Evolutionary conservation across 108 stramenopile species (phyloP), one percentile per base, ranked within the genome.

Genomic region (Nitzschia palea): DNA sequence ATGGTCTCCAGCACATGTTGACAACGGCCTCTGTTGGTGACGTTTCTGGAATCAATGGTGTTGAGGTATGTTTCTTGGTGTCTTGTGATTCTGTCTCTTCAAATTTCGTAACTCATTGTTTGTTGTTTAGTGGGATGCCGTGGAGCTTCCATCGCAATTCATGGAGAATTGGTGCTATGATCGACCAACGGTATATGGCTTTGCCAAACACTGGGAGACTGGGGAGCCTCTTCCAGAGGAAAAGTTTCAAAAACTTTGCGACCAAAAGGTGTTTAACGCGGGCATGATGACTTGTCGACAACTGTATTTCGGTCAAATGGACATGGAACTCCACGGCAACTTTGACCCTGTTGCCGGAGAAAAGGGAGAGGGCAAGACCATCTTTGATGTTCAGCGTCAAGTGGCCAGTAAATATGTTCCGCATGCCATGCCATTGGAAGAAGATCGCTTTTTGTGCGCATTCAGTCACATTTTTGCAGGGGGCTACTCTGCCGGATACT

Each of bases 81-180:
- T 40, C 37, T 8, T 8, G 37, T 40, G 10, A 40, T n/a, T n/a
- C n/a, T n/a, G n/a, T n/a, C n/a, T n/a, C 37, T 14, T 10, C 8
- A 40, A 14, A 8, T 14, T 40, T 40, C 8, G 14, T 40, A 14
- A 10, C 37, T 40, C 14, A 40, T 14, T 14, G 10, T 40, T 40
- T 8, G 8, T 10, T 23, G 5, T 23, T 23, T 14, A 85, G 68
- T 98, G 97, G 97, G 98, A 99, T 82, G 98, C 98, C 26, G 97
- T 99, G 1, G 98, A 99, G 64, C 84, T 99, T 45, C 97, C 98
- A 0, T 93, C 87, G 3, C 98, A 99, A 75, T 99, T 98, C 82
- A 99, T 99, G 99, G 99, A 99, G 62, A 98, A 98, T 70, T 99
- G 97, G 96, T 96, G 95, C 74, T 98, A 97, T 78, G 97, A 99